A percentile compares a stretch with the other conserved stretches of the same genome.
phyloP scores from a whole-genome alignment of 1,139 yeast species.

The Suhomyces choctaworum region DNA sequence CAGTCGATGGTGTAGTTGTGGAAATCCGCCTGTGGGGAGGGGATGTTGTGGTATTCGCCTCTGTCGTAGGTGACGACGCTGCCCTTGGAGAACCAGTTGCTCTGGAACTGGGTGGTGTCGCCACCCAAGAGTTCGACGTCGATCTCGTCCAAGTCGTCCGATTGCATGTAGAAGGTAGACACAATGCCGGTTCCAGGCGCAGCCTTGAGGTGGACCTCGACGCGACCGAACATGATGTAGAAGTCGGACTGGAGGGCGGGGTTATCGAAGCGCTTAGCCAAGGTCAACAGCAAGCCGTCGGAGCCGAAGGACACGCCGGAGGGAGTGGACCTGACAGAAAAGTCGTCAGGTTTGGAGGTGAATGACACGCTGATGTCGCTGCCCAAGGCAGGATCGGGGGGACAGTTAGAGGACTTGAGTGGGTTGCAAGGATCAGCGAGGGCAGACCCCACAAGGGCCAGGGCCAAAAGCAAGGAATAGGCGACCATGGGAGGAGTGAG shows the following conservation, averaged over 20 bases:
- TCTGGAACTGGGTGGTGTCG: constrained; percentile 69
- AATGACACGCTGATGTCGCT: constrained; percentile 54
- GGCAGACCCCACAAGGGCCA: constrained; percentile 5
- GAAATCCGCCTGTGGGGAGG: constrained; percentile 52
- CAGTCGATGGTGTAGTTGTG: constrained; percentile 39
- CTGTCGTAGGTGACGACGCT: constrained; percentile 71
- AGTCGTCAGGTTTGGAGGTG: constrained; percentile 38
- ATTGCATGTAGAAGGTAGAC: constrained; percentile 77
- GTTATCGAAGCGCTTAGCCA: constrained; percentile 66
- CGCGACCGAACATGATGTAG: constrained; percentile 83
- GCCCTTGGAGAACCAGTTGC: constrained; percentile 83
- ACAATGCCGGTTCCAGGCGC: constrained; percentile 77
- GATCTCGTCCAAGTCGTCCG: constrained; percentile 85
- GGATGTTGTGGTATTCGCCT: constrained; percentile 62
- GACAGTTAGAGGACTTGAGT: constrained; percentile 28
- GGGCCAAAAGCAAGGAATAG: constrained; percentile 1
- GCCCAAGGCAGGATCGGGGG: constrained; percentile 57
- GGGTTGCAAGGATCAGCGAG: constrained; percentile 33
- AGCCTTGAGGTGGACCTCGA: constrained; percentile 70
- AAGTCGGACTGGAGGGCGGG: constrained; percentile 76
- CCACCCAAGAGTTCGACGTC: constrained; percentile 86
- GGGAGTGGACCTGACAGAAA: constrained; percentile 25
- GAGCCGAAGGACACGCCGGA: constrained; percentile 27
- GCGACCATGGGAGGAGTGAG: constrained; percentile 2
- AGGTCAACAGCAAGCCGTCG: constrained; percentile 58